Percentiles rank a stretch among this genome's conserved stretches.
Conservation (phyloP, 2,329 filamentous ascomycete species). For the Monosporascus sp. region DNA sequence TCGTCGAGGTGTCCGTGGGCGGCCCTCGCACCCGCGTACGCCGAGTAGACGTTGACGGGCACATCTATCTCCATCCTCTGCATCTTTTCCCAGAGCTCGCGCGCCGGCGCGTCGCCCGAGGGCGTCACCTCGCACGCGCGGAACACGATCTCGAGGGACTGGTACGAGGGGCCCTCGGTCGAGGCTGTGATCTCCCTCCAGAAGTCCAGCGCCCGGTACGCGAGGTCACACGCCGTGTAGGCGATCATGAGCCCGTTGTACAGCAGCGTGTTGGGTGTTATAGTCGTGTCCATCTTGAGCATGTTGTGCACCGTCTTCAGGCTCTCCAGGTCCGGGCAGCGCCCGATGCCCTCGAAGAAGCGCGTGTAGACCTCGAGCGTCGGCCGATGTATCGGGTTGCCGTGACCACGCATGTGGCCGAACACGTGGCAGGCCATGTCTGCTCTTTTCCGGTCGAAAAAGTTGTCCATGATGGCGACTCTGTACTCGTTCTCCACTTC, state of each 20-base stretch:
- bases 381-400: conserved; percentile 58
- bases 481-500: conserved; percentile 62
- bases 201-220: conserved; percentile 64
- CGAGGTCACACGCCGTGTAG: conserved; percentile 64
- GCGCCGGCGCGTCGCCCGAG: conserved; percentile 53
- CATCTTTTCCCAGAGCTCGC: conserved; percentile 66
- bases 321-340: conserved; percentile 54
- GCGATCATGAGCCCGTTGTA: conserved; percentile 85
- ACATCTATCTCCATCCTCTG: conserved; percentile 72
- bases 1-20: conserved; percentile 66
- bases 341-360: conserved; percentile 71
- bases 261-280: conserved; percentile 70
- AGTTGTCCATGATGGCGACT: conserved; percentile 70
- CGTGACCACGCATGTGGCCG: conserved; percentile 84
- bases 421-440: conserved; percentile 87
- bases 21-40: conserved; percentile 72
- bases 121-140: conserved; percentile 64
- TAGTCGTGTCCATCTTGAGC: conserved; percentile 82
- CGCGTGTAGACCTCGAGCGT: conserved; percentile 68
- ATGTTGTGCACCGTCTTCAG: conserved; percentile 82
- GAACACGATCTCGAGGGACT: conserved; percentile 75
- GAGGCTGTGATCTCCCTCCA: conserved; percentile 82
- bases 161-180: conserved; percentile 79
- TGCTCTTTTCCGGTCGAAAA: conserved; percentile 69
- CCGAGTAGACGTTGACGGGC: conserved; percentile 65